Conservation (phyloP, 2,329 filamentous ascomycete species). For the Emericellopsis atlantica region DNA sequence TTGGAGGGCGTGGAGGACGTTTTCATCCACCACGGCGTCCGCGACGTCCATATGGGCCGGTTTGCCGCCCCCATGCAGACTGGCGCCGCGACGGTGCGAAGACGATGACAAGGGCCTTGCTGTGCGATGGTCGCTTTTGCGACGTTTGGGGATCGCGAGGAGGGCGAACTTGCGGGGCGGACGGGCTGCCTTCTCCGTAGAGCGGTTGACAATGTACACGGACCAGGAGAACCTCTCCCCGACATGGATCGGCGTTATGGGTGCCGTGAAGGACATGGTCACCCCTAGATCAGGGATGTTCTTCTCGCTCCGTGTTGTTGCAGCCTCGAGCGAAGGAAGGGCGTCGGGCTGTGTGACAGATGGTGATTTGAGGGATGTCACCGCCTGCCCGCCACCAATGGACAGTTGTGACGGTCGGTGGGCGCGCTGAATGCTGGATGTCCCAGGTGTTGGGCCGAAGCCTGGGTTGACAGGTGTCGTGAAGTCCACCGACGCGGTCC, state of each 20-base stretch:
- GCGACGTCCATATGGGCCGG: conserved; percentile 29
- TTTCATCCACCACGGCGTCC: conserved; percentile 60
- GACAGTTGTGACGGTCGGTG: conserved; percentile 54
- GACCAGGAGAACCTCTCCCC: conserved; percentile 61
- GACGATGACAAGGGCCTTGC: conserved; percentile 39
- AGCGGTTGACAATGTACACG: conserved; percentile 65
- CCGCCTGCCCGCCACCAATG: conserved; percentile 37
- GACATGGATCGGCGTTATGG: conserved; percentile 39
- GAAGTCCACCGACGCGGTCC: conserved; percentile 60
- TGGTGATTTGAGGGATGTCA: conserved; percentile 43
- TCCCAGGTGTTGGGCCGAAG: conserved; percentile 40
- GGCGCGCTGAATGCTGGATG: conserved; percentile 46
- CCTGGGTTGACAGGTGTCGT: conserved; percentile 51
- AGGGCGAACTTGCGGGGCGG: conserved; percentile 56
- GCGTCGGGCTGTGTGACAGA: conserved; percentile 46
- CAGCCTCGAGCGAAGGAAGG: conserved; percentile 44
- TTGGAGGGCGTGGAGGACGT: conserved; percentile 59
- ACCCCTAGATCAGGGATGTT: conserved; percentile 52
- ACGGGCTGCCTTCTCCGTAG: conserved; percentile 25
- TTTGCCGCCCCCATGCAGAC: neutral
- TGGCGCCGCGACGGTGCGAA: conserved; percentile 15
- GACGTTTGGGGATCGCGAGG: conserved; percentile 52
- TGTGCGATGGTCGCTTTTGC: conserved; percentile 41
- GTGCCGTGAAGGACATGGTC: conserved; percentile 61
- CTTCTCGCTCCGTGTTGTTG: conserved; percentile 30